phyloP scores from a whole-genome alignment of 768 basidiomycete species.

The Clitopilus passeckerianus region DNA sequence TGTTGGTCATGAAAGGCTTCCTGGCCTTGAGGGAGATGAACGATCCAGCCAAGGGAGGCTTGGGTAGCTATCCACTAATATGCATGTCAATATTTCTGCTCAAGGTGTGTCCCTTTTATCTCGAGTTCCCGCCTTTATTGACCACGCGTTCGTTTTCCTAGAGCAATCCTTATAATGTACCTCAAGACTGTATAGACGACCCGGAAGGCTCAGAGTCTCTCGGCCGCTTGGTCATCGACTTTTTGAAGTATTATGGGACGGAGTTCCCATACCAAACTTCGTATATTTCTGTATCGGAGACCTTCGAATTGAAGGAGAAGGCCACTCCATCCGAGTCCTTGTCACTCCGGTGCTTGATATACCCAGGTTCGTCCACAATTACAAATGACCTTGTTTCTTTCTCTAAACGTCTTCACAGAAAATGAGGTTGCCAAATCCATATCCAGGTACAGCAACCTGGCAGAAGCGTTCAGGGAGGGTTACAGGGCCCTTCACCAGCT shows the following conservation, averaged over 20 bases:
- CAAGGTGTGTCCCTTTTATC: constrained; percentile 37
- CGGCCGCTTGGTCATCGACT: constrained; percentile 57
- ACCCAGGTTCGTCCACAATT: constrained; percentile 25
- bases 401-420: constrained; percentile 15
- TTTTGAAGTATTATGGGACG: constrained; percentile 61
- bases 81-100: constrained; percentile 65
- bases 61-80: constrained; percentile 64
- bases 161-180: constrained; percentile 59
- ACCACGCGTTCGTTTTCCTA: constrained; percentile 13
- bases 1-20: constrained; percentile 61
- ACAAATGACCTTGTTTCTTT: not conserved
- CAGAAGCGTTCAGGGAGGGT: constrained; percentile 28
- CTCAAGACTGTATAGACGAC: constrained; percentile 33
- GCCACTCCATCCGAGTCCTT: constrained; percentile 22
- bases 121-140: not conserved
- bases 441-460: constrained; percentile 23
- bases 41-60: constrained; percentile 55
- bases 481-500: constrained; percentile 16
- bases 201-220: constrained; percentile 48
- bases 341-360: constrained; percentile 37
- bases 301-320: constrained; percentile 28
- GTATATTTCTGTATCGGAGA: constrained; percentile 34
- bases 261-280: constrained; percentile 32
- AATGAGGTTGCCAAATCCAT: constrained; percentile 35
- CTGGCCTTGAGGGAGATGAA: constrained; percentile 54